A percentile compares a stretch with the other conserved stretches of the same genome.
Evolutionary conservation across 208 protist genomes (phyloP).

Genomic region (Tritrichomonas musculus): DNA sequence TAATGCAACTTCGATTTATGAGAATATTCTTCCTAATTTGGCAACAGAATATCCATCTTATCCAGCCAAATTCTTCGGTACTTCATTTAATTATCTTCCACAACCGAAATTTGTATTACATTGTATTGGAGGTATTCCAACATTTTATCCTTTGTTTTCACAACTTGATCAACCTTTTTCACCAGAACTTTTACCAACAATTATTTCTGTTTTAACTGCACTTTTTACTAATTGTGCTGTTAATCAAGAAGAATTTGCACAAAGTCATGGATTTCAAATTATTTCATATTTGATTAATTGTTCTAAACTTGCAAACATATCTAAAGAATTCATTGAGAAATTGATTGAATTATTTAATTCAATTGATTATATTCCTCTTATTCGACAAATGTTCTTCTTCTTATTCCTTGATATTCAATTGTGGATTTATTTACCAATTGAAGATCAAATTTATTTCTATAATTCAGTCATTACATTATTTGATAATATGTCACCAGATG

Average conservation of each 20-base stretch:
- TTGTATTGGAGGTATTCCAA: neutral
- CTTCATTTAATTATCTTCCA: neutral
- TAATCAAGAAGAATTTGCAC: constrained; percentile 13
- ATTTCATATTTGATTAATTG: neutral
- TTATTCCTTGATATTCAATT: neutral
- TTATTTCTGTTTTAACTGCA: neutral
- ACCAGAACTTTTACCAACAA: neutral
- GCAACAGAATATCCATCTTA: too few species aligned
- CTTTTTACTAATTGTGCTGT: neutral
- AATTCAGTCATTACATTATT: neutral
- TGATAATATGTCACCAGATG: neutral
- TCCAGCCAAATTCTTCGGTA: neutral
- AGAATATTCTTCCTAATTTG: too few species aligned
- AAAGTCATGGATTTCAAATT: neutral
- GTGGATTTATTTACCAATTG: neutral
- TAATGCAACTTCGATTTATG: too few species aligned
- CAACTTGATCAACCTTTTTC: neutral
- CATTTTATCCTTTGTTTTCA: neutral
- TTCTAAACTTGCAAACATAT: neutral
- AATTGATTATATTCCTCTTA: neutral
- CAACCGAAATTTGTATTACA: neutral
- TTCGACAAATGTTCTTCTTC: neutral
- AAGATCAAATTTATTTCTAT: neutral
- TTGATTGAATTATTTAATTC: neutral
- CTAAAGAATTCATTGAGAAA: neutral